These are phyloP conservation scores for Starmerella sirachaensis DNA, from an alignment of 805 yeast genomes.

Conservation along the genomic window DNA sequence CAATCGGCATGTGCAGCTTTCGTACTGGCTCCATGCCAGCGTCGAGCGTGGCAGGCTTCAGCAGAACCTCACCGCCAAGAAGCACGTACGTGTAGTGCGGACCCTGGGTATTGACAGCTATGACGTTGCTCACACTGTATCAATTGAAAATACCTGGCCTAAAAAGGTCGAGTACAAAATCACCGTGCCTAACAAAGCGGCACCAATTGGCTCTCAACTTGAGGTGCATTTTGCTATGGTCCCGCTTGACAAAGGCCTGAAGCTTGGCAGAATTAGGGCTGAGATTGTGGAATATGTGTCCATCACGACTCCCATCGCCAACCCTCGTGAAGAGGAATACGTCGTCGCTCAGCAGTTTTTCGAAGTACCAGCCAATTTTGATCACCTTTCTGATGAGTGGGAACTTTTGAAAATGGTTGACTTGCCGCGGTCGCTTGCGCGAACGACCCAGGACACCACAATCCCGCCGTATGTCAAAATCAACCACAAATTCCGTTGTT, in stretches of 20 bases:
- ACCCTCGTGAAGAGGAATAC: slow-evolving; percentile 51
- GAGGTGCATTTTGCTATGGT: slow-evolving; percentile 60
- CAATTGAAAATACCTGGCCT: slow-evolving; percentile 95
- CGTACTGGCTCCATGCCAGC: slow-evolving; percentile 62
- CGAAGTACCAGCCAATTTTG: slow-evolving; percentile 31
- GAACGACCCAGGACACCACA: slow-evolving; percentile 80
- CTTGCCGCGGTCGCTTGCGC: slow-evolving; percentile 61
- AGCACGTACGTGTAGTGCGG: slow-evolving; percentile 68
- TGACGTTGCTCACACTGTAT: slow-evolving; percentile 80
- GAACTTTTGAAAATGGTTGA: slow-evolving; percentile 48
- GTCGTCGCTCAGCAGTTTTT: slow-evolving; percentile 41
- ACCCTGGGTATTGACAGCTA: slow-evolving; percentile 79
- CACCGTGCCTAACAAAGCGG: slow-evolving; percentile 74
- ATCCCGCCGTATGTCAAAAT: slow-evolving; percentile 60
- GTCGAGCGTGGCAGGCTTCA: slow-evolving; percentile 75
- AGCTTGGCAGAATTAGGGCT: slow-evolving; percentile 60
- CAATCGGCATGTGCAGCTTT: slow-evolving; percentile 61
- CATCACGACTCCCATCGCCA: slow-evolving; percentile 42
- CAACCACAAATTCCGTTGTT: slow-evolving; percentile 77
- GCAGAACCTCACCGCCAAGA: slow-evolving; percentile 50
- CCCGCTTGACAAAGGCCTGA: slow-evolving; percentile 72
- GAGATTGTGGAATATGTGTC: slow-evolving; percentile 56
- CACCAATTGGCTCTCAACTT: slow-evolving; percentile 74
- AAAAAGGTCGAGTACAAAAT: slow-evolving; percentile 80
- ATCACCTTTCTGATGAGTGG: slow-evolving; percentile 47